Percentiles rank a stretch among this genome's conserved stretches.
Evolutionary conservation across 257 asterid species (phyloP).

Genomic region (Penstemon davidsonii): DNA sequence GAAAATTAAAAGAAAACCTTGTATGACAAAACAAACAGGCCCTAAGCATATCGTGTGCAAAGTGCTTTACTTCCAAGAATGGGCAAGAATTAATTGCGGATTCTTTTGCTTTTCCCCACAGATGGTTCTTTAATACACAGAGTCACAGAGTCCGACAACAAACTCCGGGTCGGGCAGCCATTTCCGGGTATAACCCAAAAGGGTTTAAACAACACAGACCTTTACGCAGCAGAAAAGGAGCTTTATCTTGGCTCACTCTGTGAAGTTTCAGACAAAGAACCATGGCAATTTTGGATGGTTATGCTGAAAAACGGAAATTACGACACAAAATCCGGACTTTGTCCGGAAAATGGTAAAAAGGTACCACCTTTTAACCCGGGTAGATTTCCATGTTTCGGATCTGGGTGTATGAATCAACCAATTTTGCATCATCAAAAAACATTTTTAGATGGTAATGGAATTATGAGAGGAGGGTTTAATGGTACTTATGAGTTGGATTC

Average conservation of each 20-base stretch:
- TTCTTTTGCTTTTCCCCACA: neutral
- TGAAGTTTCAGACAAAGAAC: slow-evolving; percentile 48
- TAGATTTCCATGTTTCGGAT: slow-evolving; percentile 65
- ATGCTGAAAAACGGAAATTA: slow-evolving; percentile 70
- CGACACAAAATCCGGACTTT: slow-evolving; percentile 56
- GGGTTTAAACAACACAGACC: slow-evolving; percentile 49
- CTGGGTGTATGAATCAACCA: slow-evolving; percentile 73
- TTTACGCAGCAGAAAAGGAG: slow-evolving; percentile 69
- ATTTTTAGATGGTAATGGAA: slow-evolving; percentile 19
- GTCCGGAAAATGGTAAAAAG: slow-evolving; percentile 62
- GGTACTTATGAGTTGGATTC: slow-evolving; percentile 49
- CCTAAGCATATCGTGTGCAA: too few species aligned
- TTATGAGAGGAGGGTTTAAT: slow-evolving; percentile 57
- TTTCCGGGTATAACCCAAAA: slow-evolving; percentile 47
- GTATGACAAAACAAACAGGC: too few species aligned
- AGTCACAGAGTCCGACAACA: slow-evolving; percentile 56
- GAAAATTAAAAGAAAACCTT: too few species aligned
- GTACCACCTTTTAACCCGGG: slow-evolving; percentile 51
- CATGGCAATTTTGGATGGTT: slow-evolving; percentile 86
- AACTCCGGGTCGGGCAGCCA: slow-evolving; percentile 50
- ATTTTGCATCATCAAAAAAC: slow-evolving; percentile 45
- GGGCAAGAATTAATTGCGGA: neutral
- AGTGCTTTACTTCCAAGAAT: neutral
- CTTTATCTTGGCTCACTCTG: slow-evolving; percentile 60
- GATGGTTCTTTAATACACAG: slow-evolving; percentile 43